phyloP scores from a whole-genome alignment of 129 eudicot species.

The Gnaphalium uliginosum region DNA sequence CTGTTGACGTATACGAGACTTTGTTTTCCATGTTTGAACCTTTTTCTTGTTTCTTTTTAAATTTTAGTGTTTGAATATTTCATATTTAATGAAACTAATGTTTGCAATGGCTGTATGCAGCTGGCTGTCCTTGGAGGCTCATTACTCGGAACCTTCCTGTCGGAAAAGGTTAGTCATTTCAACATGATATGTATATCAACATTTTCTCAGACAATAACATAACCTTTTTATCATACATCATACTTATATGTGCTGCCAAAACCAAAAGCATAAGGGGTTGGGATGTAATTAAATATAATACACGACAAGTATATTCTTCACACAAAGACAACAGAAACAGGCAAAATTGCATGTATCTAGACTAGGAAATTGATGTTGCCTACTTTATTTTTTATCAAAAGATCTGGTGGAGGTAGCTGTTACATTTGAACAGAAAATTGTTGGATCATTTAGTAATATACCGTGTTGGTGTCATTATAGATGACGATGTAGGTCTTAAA shows the following conservation, averaged over 20 bases:
- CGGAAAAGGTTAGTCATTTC: slow-evolving; percentile 43
- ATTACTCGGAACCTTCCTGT: slow-evolving; percentile 82
- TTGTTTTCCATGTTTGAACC: not conserved
- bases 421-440: slow-evolving; percentile 14
- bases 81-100: slow-evolving; percentile 10
- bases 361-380: slow-evolving; percentile 14
- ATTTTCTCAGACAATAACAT: not conserved
- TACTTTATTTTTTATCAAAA: not conserved
- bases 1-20: slow-evolving; percentile 1
- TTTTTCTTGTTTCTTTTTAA: not conserved
- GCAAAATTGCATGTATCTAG: slow-evolving; percentile 15
- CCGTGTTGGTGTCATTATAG: not conserved
- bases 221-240: slow-evolving; percentile 1
- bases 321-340: slow-evolving; percentile 27
- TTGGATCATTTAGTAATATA: not conserved
- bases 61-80: slow-evolving; percentile 1
- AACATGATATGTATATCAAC: not conserved
- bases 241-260: slow-evolving; percentile 19
- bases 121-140: slow-evolving; percentile 98
- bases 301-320: slow-evolving; percentile 21
- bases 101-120: slow-evolving; percentile 45
- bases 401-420: slow-evolving; percentile 3
- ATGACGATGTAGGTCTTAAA: not conserved
- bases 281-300: slow-evolving; percentile 21
- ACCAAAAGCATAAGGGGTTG: slow-evolving; percentile 10